Base-by-base conservation (phyloP, 441 rosid genomes). In the Jatropha multifida region DNA sequence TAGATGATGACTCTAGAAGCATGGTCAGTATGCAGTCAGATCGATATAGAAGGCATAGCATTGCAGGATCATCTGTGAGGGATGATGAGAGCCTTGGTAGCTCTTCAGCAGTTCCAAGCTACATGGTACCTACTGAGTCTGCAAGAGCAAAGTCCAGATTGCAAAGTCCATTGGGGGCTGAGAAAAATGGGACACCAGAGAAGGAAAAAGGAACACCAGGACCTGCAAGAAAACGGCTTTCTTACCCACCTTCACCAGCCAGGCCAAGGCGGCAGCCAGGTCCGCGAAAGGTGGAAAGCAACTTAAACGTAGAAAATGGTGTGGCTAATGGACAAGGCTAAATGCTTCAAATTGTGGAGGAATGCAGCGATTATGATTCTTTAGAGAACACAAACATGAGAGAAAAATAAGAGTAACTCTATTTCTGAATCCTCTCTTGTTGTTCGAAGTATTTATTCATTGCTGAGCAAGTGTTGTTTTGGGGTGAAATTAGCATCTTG, bases 41-140 rank as follows among this genome's bases (percentile, higher is more conserved):
- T 60, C 76, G 69, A 56, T 68, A 72, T 52, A 79, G 90, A 65
- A 86, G 91, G 83, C 93, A 88, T 55, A 88, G 83, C 83, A 85
- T 88, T 23, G 90, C 86, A 65, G 90, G 94, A 48, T 80, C 91
- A 27, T 76, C 83, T 0, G 87, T 89, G 56, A 80, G 88, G 65
- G 98, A 95, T 60, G 94, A 95, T 44, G 94, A 90, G 71, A 94
- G 97, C 79, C 80, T 88, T 68, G 90, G 88, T 12, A 89, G 93
- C 23, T 89, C 91, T 27, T 84, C 90, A 52, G 75, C 92, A 54
- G 77, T 89, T 77, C 97, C 89, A 7, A 87, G 95, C 75, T 93
- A 91, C 81, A 89, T 93, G 95, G 89, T 86, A 4, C 85, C 92
- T 18, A 93, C 99, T 5, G 77, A 89, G 77, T 90, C 98, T 1